phyloP scores from a whole-genome alignment of 805 yeast genomes.

The Kuraishia cidri region DNA sequence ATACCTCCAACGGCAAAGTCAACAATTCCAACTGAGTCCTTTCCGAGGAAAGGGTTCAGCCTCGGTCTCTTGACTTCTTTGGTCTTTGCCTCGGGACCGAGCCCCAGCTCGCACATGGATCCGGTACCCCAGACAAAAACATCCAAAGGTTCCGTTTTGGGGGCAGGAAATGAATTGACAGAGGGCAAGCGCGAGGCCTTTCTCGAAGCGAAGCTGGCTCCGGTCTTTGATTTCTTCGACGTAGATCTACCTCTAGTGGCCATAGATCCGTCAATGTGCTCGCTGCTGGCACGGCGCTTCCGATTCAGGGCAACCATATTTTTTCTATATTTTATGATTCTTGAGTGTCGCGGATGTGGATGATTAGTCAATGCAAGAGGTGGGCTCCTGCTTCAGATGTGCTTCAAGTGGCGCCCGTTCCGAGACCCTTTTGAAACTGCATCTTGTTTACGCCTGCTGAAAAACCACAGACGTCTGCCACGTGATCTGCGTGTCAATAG shows the following conservation, averaged over 20 bases:
- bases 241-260: no score
- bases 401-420: no score
- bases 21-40: slow-evolving; percentile 61
- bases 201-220: slow-evolving; percentile 30
- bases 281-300: slow-evolving; percentile 10
- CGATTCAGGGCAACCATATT: slow-evolving; percentile 34
- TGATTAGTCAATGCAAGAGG: no score
- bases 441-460: no score
- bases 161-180: slow-evolving; percentile 28
- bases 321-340: no score
- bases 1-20: slow-evolving; percentile 94
- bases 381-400: no score
- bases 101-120: slow-evolving; percentile 93
- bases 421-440: no score
- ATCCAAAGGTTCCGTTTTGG: slow-evolving; percentile 46
- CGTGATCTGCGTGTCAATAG: no score
- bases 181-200: slow-evolving; percentile 41
- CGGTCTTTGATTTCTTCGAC: slow-evolving; percentile 1
- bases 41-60: slow-evolving; percentile 65
- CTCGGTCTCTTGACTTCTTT: slow-evolving; percentile 96
- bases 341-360: no score
- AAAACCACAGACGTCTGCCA: no score
- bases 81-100: slow-evolving; percentile 90
- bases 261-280: no score
- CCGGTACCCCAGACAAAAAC: slow-evolving; percentile 95